Conservation (phyloP, 768 basidiomycete species). For the Glaciozyma antarctica region DNA sequence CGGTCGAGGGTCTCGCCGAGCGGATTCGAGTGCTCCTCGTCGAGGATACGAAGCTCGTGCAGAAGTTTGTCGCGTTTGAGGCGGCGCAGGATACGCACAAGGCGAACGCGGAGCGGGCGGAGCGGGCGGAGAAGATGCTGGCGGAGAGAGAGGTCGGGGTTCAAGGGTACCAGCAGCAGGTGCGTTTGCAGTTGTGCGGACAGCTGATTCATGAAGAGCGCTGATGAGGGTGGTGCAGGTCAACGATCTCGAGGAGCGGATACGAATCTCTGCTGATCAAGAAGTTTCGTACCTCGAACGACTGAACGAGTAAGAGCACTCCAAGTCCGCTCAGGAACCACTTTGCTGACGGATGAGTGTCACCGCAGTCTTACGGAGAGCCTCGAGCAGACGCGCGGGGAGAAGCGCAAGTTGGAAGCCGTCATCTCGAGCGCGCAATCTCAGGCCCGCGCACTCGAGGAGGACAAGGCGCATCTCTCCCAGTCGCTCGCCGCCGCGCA, state of each 20-base stretch:
- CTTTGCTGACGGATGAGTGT: constrained; percentile 33
- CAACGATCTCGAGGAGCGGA: constrained; percentile 64
- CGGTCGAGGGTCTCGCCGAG: constrained; percentile 43
- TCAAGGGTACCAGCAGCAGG: constrained; percentile 72
- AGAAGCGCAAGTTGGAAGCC: constrained; percentile 62
- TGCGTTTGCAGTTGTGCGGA: background rate
- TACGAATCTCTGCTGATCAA: constrained; percentile 48
- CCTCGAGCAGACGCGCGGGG: constrained; percentile 52
- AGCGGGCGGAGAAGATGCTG: constrained; percentile 79
- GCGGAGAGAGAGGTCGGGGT: constrained; percentile 68
- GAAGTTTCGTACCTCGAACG: constrained; percentile 48
- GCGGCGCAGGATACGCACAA: constrained; percentile 83
- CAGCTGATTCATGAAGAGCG: background rate
- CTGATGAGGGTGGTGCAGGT: constrained; percentile 47
- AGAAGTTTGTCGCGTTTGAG: constrained; percentile 71
- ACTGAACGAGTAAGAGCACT: constrained; percentile 41
- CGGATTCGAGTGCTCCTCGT: constrained; percentile 70
- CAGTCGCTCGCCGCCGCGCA: constrained; percentile 64
- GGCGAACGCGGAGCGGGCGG: constrained; percentile 82
- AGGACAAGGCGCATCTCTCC: constrained; percentile 68
- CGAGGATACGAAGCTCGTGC: constrained; percentile 75
- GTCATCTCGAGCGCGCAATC: constrained; percentile 64
- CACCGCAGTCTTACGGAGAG: constrained; percentile 49
- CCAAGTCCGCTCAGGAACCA: background rate
- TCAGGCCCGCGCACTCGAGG: constrained; percentile 59